Evolutionary conservation across 352 stramenopile genomes (phyloP).

Genomic region (Aphanomyces cochlioides): DNA sequence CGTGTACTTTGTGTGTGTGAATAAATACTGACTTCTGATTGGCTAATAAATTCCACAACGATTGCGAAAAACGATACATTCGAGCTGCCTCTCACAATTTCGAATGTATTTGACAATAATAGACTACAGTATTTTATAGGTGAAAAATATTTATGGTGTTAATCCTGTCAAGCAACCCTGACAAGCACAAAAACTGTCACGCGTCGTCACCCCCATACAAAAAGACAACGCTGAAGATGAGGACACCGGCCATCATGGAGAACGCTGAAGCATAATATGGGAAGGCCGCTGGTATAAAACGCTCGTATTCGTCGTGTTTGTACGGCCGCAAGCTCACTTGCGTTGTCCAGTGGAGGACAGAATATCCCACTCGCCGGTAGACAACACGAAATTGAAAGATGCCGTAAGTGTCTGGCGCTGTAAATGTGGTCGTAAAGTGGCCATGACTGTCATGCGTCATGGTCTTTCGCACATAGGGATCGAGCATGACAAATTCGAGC

Average conservation of each 20-base stretch:
- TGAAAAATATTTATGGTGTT: too few relatives aligned
- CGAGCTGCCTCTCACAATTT: too few relatives aligned
- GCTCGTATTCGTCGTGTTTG: conserved; percentile 95
- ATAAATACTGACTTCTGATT: too few relatives aligned
- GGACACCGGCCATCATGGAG: conserved; percentile 88
- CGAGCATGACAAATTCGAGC: conserved; percentile 94
- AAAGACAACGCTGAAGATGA: conserved; percentile 88
- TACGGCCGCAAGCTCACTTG: conserved; percentile 91
- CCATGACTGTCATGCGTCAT: conserved; percentile 65
- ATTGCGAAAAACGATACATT: too few relatives aligned
- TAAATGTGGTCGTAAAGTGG: conserved; percentile 82
- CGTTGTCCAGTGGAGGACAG: conserved; percentile 80
- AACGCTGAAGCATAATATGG: conserved; percentile 92
- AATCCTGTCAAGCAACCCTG: too few relatives aligned
- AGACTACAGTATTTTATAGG: too few relatives aligned
- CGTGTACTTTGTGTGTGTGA: too few relatives aligned
- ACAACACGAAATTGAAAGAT: conserved; percentile 93
- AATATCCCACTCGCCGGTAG: conserved; percentile 86
- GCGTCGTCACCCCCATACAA: conserved; percentile 67
- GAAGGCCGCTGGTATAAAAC: conserved; percentile 90
- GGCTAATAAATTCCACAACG: too few relatives aligned
- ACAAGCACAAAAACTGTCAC: too few relatives aligned
- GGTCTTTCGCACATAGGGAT: conserved; percentile 89
- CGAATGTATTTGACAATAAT: too few relatives aligned
- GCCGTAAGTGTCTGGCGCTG: conserved; percentile 88